Base-by-base conservation (phyloP, 495 filamentous ascomycete genomes). In the Corynascus novoguineensis region DNA sequence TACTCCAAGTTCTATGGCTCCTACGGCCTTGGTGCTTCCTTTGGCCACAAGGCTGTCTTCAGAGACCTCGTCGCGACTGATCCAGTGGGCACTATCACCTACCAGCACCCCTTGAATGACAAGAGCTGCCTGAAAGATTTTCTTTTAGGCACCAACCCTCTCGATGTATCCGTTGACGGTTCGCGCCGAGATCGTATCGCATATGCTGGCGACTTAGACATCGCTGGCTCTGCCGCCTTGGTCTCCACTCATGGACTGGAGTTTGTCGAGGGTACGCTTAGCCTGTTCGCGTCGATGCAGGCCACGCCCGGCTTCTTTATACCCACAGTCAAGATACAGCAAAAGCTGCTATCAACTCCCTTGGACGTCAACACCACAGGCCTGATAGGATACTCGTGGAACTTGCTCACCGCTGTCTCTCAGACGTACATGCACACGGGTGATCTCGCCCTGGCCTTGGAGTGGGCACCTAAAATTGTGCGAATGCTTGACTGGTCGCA, bases 351-450 rank as follows among this genome's bases (percentile, higher is more conserved):
- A 14, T 44, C 41, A 3, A 25, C 41, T 14, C 21, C 41, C 41
- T 14, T 44, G 41, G 41, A 25, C 25, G 19, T 44, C 21, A 44
- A 44, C 41, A 44, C 25, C 17, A 44, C 41, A 3, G 41, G 41
- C 21, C 41, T 44, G 21, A 44, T 44, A 25, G 41, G 41, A 12
- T 44, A 44, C 22, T 44, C 41, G 41, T 44, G 41, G 41, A 44
- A 44, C 41, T 9, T 44, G 41, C 41, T 44, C 41, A 44, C 41
- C 21, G 41, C 41, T 6, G 41, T 44, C 21, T 44, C 41, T 12
- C 41, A 44, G 6, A 44, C 41, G 41, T 44, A 44, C 41, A 44
- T 25, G 41, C 41, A 44, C 41, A 44, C 41, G 21, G 41, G 41
- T 2, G 41, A 44, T 25, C 41, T 24, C 21, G 19, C 21, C 21